Conservation (phyloP, 164 flowering plant species). For the Houttuynia cordata region DNA sequence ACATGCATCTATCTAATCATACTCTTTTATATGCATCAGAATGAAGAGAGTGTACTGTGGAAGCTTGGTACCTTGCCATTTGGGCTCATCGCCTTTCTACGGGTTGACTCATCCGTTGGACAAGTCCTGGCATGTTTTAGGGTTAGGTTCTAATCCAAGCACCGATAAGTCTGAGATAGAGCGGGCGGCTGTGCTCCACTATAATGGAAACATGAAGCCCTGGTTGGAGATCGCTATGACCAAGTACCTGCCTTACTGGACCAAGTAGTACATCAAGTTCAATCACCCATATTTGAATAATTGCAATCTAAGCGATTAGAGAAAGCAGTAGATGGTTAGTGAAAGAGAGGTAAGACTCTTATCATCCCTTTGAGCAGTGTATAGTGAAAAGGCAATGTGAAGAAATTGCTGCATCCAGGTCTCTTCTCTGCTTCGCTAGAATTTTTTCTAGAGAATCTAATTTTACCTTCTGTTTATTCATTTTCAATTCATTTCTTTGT, state of each 20-base stretch:
- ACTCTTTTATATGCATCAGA: constrained; percentile 30
- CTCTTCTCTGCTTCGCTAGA: neutral
- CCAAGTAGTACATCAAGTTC: constrained; percentile 80
- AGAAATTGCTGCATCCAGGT: neutral
- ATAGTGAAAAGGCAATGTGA: neutral
- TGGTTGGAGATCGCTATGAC: constrained; percentile 99
- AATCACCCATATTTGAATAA: constrained; percentile 65
- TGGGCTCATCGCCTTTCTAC: constrained; percentile 89
- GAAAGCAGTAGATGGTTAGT: neutral
- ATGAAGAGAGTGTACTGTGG: constrained; percentile 89
- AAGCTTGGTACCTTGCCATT: constrained; percentile 97
- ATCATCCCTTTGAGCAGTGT: neutral
- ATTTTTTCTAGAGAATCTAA: neutral
- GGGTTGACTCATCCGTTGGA: constrained; percentile 77
- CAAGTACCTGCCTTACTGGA: constrained; percentile 84
- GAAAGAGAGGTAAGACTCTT: neutral
- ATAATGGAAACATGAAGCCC: constrained; percentile 98
- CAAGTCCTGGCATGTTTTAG: constrained; percentile 97
- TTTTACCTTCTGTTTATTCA: constrained; percentile 1
- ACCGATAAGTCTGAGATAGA: constrained; percentile 68
- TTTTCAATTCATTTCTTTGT: constrained; percentile 2
- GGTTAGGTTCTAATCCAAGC: constrained; percentile 96
- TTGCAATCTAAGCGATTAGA: constrained; percentile 64
- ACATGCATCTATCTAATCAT: neutral
- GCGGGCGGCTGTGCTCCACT: constrained; percentile 85